Conservation (phyloP, 2,329 filamentous ascomycete genomes). For the Helotiales sp. region DNA sequence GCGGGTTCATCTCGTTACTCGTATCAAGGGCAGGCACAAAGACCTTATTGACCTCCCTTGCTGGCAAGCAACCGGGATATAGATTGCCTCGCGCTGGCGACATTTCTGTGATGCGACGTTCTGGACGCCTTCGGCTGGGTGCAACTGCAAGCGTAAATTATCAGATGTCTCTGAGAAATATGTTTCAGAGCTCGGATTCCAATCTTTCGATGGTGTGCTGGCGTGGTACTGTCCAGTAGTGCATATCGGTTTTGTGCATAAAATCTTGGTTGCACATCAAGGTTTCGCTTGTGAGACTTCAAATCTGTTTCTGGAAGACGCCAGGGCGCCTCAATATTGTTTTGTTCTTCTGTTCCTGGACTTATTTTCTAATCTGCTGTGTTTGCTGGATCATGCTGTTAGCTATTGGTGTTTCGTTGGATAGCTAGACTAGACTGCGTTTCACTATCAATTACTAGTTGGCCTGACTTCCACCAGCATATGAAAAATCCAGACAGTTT, state of each 20-base stretch:
- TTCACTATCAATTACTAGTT: not conserved
- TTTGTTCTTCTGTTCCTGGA: not conserved
- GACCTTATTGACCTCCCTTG: not conserved
- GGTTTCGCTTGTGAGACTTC: not conserved
- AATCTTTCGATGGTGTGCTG: not conserved
- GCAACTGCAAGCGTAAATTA: not conserved
- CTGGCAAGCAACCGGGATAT: slow-evolving; percentile 1
- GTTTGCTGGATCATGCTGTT: not conserved
- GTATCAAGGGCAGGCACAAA: slow-evolving; percentile 4
- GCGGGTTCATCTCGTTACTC: not conserved
- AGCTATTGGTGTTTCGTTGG: not conserved
- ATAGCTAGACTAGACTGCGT: not conserved
- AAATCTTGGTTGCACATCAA: slow-evolving; percentile 4
- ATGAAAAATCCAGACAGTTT: not conserved
- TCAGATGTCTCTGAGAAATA: slow-evolving; percentile 2
- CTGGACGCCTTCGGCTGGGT: not conserved
- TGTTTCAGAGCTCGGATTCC: slow-evolving; percentile 7
- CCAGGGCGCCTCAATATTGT: not conserved
- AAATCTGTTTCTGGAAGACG: not conserved
- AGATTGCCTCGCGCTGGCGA: slow-evolving; percentile 11
- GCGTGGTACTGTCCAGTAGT: too few relatives aligned
- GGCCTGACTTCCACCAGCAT: not conserved
- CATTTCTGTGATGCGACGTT: not conserved
- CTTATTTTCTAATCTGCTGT: not conserved
- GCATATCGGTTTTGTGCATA: slow-evolving; percentile 7